Conservation (phyloP, 768 basidiomycete species). For the Gelatoporia subvermispora region DNA sequence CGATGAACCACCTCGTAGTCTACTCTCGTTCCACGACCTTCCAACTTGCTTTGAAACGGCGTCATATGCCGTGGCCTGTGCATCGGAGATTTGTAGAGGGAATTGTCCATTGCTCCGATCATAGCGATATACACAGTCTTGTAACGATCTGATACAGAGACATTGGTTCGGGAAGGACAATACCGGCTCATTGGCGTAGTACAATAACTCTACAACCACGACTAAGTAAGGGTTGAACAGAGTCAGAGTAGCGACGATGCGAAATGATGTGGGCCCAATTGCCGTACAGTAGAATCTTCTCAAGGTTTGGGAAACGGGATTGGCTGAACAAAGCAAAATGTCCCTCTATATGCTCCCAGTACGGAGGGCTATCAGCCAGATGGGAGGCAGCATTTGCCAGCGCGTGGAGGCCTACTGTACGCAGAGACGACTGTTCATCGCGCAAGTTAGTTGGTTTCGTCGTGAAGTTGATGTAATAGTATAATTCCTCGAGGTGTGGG, state of each 20-base stretch:
- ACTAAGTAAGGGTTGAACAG: conserved; percentile 27
- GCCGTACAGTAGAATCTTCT: conserved; percentile 44
- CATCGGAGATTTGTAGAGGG: too few relatives aligned
- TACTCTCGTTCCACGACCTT: too few relatives aligned
- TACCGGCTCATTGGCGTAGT: too few relatives aligned
- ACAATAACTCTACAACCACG: conserved; percentile 28
- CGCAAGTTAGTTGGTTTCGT: conserved; percentile 4
- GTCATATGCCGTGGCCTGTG: too few relatives aligned
- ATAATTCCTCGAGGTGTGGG: conserved; percentile 42
- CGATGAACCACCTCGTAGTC: too few relatives aligned
- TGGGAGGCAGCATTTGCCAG: conserved; percentile 38
- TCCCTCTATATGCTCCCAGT: conserved; percentile 37
- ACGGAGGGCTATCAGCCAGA: conserved; percentile 25
- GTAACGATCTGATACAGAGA: background rate
- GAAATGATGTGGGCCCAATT: conserved; percentile 41
- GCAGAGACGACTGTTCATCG: conserved; percentile 26
- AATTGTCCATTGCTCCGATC: too few relatives aligned
- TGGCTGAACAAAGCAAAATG: conserved; percentile 45
- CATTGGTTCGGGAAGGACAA: background rate
- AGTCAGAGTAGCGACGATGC: conserved; percentile 33
- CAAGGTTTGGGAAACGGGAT: conserved; percentile 41
- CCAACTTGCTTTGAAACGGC: too few relatives aligned
- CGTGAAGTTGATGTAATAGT: conserved; percentile 38
- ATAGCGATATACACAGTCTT: background rate
- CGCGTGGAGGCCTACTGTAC: conserved; percentile 48